Base-by-base conservation (phyloP, 2,329 filamentous ascomycete genomes). In the Talaromyces sp. region DNA sequence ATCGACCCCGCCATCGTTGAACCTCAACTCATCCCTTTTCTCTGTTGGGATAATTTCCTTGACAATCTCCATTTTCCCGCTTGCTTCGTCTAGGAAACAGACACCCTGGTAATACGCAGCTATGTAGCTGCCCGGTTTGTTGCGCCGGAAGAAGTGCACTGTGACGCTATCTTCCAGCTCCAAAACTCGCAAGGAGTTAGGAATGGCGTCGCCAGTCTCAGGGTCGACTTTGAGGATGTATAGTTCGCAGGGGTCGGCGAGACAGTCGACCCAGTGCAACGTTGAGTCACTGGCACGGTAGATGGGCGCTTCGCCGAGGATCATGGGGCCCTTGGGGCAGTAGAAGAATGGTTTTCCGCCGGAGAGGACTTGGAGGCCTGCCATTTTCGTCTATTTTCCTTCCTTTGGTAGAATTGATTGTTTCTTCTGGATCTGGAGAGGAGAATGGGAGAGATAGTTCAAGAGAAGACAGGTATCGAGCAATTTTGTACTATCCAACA, bases 61-160 rank as follows among this genome's bases (percentile, higher is more conserved):
- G 56, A 77, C 64, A 5, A 78, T 69, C 22, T 78, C 73, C 38
- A 79, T 65, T 38, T 73, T 72, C 1, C 77, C 76, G 3, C 73
- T 78, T 36, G 67, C 68, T 67, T 79, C 76, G 66, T 79, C 77
- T 19, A 79, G 25, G 38, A 77, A 75, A 11, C 75, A 77, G 13
- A 78, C 72, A 3, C 76, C 77, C 61, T 74, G 73, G 68, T 76
- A 77, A 61, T 79, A 79, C n/a, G 76, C 77, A 45, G 72, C 76
- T 64, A 79, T 76, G 64, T 79, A 79, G 62, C 76, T 77, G 2
- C 75, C 73, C 3, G 74, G 71, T n/a, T 71, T 68, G 43, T 70
- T 67, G 51, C 71, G 69, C 27, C 76, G 73, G 68, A 79, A 79
- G 47, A 72, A 73, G 1, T 70, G 69, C 2, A 78, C 76, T 2